phyloP scores from a whole-genome alignment of 129 eudicot genomes.

The Tagetes patula region DNA sequence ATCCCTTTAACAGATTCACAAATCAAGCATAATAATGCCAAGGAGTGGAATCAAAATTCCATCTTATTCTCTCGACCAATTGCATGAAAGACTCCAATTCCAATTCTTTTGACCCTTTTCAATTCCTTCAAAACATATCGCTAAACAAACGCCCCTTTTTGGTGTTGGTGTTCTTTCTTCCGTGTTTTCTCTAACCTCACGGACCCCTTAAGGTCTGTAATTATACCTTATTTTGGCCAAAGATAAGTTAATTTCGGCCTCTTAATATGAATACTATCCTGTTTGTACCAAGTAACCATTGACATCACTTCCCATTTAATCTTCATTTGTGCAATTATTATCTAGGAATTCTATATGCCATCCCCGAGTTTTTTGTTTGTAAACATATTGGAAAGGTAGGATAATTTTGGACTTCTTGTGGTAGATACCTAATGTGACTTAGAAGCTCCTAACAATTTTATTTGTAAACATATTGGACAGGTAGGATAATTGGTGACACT shows the following conservation, averaged over 20 bases:
- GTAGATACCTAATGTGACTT: not conserved
- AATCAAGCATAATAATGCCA: not conserved
- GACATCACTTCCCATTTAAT: not conserved
- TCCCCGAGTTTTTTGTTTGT: not conserved
- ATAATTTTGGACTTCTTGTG: not conserved
- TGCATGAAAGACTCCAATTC: not conserved
- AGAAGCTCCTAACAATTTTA: not conserved
- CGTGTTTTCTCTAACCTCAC: not conserved
- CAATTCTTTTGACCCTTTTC: constrained; percentile 1
- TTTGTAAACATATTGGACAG: no score
- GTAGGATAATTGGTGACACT: not conserved
- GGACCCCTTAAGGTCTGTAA: no score
- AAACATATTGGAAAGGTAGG: constrained; percentile 17
- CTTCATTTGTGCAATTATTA: not conserved
- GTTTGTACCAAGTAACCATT: not conserved
- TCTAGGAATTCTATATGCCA: not conserved
- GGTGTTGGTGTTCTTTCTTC: not conserved
- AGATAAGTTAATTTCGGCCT: not conserved
- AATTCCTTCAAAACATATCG: not conserved
- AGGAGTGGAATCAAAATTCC: not conserved
- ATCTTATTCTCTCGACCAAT: not conserved
- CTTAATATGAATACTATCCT: not conserved
- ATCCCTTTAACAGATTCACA: not conserved
- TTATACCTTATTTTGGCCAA: not conserved
- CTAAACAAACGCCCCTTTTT: not conserved